Evolutionary conservation across 2,329 filamentous ascomycete genomes (phyloP), one percentile per base, ranked within the genome.

Genomic region (Sclerotiophoma versabilis): DNA sequence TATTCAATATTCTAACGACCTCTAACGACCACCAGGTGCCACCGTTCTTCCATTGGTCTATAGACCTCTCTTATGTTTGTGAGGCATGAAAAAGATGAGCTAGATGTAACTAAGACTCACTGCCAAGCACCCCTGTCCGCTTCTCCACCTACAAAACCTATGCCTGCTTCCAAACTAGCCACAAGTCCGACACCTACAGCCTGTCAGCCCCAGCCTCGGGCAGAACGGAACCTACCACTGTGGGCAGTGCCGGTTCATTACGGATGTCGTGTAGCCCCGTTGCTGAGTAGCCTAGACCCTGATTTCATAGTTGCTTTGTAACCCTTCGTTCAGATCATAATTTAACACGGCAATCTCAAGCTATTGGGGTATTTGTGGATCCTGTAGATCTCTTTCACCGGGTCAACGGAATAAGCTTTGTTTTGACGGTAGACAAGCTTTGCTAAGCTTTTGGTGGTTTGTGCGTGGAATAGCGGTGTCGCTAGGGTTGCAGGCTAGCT

Each of bases 371-470:
- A 8, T 30, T 7, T 15, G 15, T 15, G 5, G 15, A 17, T n/a
- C 22, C 10, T 39, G 45, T n/a, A 17, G 29, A 34, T 32, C 22
- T 19, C 42, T 32, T 47, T 47, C 43, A 47, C 36, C 25, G 36
- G 30, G 30, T 19, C 11, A 23, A 9, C 3, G 9, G 14, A 12
- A 14, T 25, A 47, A 47, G 42, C 43, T 53, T 53, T 43, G n/a
- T 5, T 4, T 8, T 41, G 34, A n/a, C 12, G 15, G 29, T 14
- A 14, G 9, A 32, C 20, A 52, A 52, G 49, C 49, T 42, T 46
- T 36, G 26, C 15, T 19, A 52, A 52, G 49, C 49, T 46, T 52
- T 33, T 36, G 9, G 11, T 17, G 15, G n/a, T 5, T 15, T 10
- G 7, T 10, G 15, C 20, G 23, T 41, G n/a, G n/a, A n/a, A n/a